A percentile compares a stretch with the other conserved stretches of the same genome.
Evolutionary conservation across 1,284 basidiomycete species (phyloP).

Genomic region (Gymnopus androsaceus): DNA sequence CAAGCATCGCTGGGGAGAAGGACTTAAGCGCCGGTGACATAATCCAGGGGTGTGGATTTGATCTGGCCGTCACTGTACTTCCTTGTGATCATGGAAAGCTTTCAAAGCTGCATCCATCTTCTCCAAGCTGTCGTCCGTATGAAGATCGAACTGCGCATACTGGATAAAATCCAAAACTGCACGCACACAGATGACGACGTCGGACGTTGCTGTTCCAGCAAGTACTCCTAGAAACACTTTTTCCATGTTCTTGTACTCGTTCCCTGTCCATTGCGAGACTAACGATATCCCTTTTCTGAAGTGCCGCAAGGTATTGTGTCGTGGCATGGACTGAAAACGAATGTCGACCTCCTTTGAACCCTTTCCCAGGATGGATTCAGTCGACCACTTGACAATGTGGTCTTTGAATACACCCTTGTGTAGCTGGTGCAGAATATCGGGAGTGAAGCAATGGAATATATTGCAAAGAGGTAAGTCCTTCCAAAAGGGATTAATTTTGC

Average conservation of each 20-base stretch:
- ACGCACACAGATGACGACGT: conserved; percentile 15
- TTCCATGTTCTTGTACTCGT: conserved; percentile 19
- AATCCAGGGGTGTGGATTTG: no score
- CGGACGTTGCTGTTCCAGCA: conserved; percentile 6
- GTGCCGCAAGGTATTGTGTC: conserved; percentile 24
- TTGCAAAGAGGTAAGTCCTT: conserved; percentile 31
- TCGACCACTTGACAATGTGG: conserved; percentile 24
- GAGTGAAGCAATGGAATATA: conserved; percentile 34
- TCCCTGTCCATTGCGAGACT: conserved; percentile 20
- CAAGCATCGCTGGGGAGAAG: no score
- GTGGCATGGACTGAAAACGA: conserved; percentile 25
- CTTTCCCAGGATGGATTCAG: no score
- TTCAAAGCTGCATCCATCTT: conserved; percentile 18
- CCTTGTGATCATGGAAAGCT: conserved; percentile 23
- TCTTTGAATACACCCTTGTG: conserved; percentile 23
- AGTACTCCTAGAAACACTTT: conserved; percentile 19
- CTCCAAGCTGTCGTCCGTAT: conserved; percentile 17
- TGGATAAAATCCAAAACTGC: conserved; percentile 25
- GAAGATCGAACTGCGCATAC: conserved; percentile 21
- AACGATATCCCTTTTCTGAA: conserved; percentile 24
- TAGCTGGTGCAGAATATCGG: conserved; percentile 34
- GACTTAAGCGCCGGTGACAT: no score
- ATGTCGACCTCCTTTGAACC: conserved; percentile 36
- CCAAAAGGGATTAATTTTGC: conserved; percentile 30
- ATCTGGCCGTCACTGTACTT: no score